phyloP scores from a whole-genome alignment of 306 rosid genomes.

The Glycine tomentella region DNA sequence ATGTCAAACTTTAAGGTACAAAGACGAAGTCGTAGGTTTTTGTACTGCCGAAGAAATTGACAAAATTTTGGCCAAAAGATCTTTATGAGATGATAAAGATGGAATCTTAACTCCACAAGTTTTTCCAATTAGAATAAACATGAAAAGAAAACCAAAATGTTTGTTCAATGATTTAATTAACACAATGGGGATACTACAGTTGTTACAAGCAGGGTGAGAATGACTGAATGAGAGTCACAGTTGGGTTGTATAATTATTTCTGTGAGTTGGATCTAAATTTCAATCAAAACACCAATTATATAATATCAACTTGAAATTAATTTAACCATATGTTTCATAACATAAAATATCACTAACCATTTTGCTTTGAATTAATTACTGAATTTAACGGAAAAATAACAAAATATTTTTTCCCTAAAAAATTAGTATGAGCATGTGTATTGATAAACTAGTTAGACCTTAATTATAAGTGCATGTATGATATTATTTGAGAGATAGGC shows the following conservation, averaged over 20 bases:
- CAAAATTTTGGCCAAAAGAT: slow-evolving; percentile 40
- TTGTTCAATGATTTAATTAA: slow-evolving; percentile 19
- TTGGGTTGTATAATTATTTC: background rate
- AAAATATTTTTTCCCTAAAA: background rate
- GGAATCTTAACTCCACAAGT: slow-evolving; percentile 2
- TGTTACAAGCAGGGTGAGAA: background rate
- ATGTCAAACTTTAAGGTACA: background rate
- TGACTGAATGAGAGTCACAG: too few relatives aligned
- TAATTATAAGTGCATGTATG: background rate
- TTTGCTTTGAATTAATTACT: background rate
- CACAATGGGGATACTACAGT: background rate
- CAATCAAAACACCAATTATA: background rate
- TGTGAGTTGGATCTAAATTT: background rate
- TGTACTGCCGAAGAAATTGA: slow-evolving; percentile 16
- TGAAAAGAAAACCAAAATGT: background rate
- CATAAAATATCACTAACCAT: background rate
- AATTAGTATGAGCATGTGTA: too few relatives aligned
- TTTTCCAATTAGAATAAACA: slow-evolving; percentile 10
- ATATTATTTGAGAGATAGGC: background rate
- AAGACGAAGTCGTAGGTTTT: background rate
- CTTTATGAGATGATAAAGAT: background rate
- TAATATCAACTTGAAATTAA: background rate
- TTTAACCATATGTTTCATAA: background rate
- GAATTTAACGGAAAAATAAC: background rate
- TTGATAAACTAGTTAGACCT: background rate